Conservation (phyloP, 2,329 filamentous ascomycete species). For the Dactylellina haptotyla region DNA sequence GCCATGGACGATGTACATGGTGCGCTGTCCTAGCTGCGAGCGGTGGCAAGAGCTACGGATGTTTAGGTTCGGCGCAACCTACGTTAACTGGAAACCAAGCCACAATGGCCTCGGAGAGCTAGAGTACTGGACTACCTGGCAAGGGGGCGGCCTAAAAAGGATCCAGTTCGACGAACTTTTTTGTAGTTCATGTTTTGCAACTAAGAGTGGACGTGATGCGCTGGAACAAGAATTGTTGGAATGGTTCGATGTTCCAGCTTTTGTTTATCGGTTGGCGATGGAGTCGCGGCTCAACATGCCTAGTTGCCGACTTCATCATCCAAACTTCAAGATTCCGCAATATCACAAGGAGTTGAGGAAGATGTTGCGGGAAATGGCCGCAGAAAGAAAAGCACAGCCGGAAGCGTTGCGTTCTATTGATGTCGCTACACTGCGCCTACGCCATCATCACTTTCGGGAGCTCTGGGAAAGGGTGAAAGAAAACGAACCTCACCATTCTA, state of each 20-base stretch:
- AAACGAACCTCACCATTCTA: background rate
- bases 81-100: conserved; percentile 16
- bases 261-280: background rate
- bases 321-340: conserved; percentile 1
- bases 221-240: background rate
- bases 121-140: background rate
- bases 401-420: background rate
- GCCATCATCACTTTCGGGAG: conserved; percentile 3
- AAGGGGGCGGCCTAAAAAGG: background rate
- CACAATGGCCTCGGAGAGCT: conserved; percentile 5
- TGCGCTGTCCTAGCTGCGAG: conserved; percentile 37
- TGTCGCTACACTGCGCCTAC: background rate
- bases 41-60: conserved; percentile 34
- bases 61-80: conserved; percentile 23
- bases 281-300: background rate
- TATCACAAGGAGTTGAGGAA: conserved; percentile 2
- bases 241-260: conserved; percentile 3
- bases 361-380: background rate
- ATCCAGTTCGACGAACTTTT: background rate
- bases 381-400: background rate
- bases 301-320: background rate
- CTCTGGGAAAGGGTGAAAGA: conserved; percentile 6
- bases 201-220: conserved; percentile 1
- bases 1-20: conserved; percentile 43
- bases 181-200: conserved; percentile 4